phyloP scores from a whole-genome alignment of 768 basidiomycete genomes.

The Lepiota venenata region DNA sequence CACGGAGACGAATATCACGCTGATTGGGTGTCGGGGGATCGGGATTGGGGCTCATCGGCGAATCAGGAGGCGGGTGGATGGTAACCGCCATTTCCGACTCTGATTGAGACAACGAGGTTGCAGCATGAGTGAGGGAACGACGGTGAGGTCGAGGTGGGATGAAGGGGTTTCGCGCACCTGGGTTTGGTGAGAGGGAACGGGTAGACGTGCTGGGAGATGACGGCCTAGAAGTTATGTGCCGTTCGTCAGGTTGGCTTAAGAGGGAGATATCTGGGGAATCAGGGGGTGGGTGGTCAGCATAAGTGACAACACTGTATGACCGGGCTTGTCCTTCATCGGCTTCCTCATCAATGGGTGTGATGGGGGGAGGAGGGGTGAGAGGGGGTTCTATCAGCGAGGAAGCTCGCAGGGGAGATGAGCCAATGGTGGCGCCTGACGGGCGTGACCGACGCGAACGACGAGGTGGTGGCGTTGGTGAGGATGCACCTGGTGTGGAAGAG shows the following conservation, averaged over 20 bases:
- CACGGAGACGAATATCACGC: conserved; percentile 53
- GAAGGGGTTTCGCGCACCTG: conserved; percentile 86
- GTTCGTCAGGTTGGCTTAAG: conserved; percentile 13
- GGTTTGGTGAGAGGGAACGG: conserved; percentile 60
- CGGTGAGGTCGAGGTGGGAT: conserved; percentile 65
- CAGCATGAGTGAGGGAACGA: conserved; percentile 67
- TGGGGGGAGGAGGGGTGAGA: conserved; percentile 61
- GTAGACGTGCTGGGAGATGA: conserved; percentile 45
- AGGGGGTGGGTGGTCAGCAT: conserved; percentile 8
- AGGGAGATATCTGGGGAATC: conserved; percentile 23
- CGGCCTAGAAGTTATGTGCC: conserved; percentile 13
- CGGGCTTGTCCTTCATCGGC: conserved; percentile 32
- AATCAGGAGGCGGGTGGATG: conserved; percentile 77
- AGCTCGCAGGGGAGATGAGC: conserved; percentile 66
- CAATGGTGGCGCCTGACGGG: conserved; percentile 37
- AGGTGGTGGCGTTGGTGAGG: conserved; percentile 46
- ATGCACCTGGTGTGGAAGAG: conserved; percentile 37
- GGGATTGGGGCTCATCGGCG: conserved; percentile 65
- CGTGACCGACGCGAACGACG: conserved; percentile 62
- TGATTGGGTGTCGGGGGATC: conserved; percentile 86
- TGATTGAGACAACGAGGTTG: conserved; percentile 54
- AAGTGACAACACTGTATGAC: conserved; percentile 19
- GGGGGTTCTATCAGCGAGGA: conserved; percentile 41
- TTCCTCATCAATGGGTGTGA: conserved; percentile 70
- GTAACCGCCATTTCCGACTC: conserved; percentile 67